These are phyloP conservation scores for Periconia sp. DNA, from an alignment of 2,329 filamentous ascomycete species.

Conservation along the genomic window DNA sequence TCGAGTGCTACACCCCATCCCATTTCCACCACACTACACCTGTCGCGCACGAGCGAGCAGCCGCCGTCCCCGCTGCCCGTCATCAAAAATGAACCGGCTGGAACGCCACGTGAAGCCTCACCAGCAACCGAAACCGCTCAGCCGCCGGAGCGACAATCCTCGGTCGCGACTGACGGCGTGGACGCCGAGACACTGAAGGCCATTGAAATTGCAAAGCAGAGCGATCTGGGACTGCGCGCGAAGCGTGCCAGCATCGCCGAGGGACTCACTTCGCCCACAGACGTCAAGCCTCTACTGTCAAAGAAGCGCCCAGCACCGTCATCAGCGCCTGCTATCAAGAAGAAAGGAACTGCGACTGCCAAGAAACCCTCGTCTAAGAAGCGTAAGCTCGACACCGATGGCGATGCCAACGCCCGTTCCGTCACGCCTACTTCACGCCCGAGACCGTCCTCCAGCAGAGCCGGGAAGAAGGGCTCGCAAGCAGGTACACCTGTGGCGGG, in stretches of 20 bases:
- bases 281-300: conserved; percentile 41
- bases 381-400: conserved; percentile 49
- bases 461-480: conserved; percentile 46
- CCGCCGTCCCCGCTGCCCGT: conserved; percentile 36
- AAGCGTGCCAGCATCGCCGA: conserved; percentile 46
- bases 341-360: conserved; percentile 52
- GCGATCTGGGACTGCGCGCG: conserved; percentile 50
- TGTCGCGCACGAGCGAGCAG: conserved; percentile 14
- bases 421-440: conserved; percentile 50
- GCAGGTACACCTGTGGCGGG: conserved; percentile 46
- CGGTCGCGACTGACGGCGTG: conserved; percentile 26
- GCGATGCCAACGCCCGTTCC: conserved; percentile 37
- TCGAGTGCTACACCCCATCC: conserved; percentile 19
- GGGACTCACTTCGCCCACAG: conserved; percentile 48
- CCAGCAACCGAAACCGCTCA: conserved; percentile 28
- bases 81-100: conserved; percentile 50
- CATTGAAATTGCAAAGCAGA: conserved; percentile 52
- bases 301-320: conserved; percentile 55
- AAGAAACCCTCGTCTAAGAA: conserved; percentile 55
- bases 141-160: conserved; percentile 26
- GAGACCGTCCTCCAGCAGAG: conserved; percentile 37
- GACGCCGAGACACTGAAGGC: conserved; percentile 51
- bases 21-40: conserved; percentile 12
- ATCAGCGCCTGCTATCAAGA: conserved; percentile 45
- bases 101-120: conserved; percentile 45